Conservation (phyloP, 192 early-diverging fungal genomes). For the Coemansia sp. region DNA sequence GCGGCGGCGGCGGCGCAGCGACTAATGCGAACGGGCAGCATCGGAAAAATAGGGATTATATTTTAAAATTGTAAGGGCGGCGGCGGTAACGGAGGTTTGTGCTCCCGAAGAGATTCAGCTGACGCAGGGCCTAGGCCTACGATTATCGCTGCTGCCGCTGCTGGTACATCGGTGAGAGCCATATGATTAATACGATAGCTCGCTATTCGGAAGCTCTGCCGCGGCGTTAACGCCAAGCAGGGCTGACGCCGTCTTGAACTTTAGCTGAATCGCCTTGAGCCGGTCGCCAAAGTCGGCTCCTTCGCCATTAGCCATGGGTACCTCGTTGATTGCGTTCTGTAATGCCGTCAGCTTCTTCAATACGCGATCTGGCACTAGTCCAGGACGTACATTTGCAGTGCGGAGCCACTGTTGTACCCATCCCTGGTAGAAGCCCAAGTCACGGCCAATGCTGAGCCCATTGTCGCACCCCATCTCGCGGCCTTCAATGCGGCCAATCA, state of each 20-base stretch:
- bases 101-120: not conserved
- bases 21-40: not conserved
- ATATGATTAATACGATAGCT: conserved; percentile 18
- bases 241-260: conserved; percentile 43
- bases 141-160: not conserved
- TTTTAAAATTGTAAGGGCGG: not conserved
- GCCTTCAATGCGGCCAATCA: conserved; percentile 30
- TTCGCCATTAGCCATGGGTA: conserved; percentile 28
- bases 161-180: not conserved
- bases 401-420: conserved; percentile 48
- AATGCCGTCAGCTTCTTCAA: conserved; percentile 37
- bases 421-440: conserved; percentile 49
- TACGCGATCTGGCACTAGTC: conserved; percentile 26
- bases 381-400: conserved; percentile 17
- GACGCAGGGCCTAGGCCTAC: not conserved
- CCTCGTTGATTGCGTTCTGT: conserved; percentile 14
- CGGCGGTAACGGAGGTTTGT: not conserved
- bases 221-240: conserved; percentile 33
- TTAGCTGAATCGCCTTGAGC: conserved; percentile 33
- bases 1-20: conserved; percentile 4
- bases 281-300: conserved; percentile 38
- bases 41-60: not conserved
- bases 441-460: conserved; percentile 42
- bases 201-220: conserved; percentile 33
- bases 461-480: conserved; percentile 48